Evolutionary conservation across 2,329 filamentous ascomycete genomes (phyloP), one percentile per base, ranked within the genome.

Genomic region (Cryoendolithus antarcticus): DNA sequence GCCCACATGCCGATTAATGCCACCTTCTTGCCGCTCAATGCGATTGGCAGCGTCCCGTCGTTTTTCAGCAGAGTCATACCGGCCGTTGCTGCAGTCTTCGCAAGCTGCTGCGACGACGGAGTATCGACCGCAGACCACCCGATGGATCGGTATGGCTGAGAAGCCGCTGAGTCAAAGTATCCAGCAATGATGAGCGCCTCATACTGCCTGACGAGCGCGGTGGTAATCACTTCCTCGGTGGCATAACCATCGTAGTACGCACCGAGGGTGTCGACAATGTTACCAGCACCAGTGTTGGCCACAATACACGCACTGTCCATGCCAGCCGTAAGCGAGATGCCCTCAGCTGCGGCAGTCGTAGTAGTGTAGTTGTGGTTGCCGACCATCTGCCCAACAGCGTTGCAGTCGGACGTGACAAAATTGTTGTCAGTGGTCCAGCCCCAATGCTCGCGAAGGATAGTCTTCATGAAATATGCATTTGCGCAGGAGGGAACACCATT

Each of bases 321-420:
- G 1, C 69, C 70, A 2, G 68, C 67, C 32, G 56, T 62, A 34
- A 72, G 56, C 0, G 66, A 57, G n/a, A 62, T 62, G 1, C 67
- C 67, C 1, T 62, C 63, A 5, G 65, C 66, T 36, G 58, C 47
- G 5, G 63, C 58, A 10, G 59, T 47, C 33, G 63, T 65, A 2
- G 49, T 50, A 2, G 59, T 51, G 42, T 53, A 63, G 15, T 58
- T 47, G 40, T 63, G 69, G 0, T 64, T 62, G 11, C 61, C 60
- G 41, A 63, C 73, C 40, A 80, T 67, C 48, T 77, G 70, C 11
- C 68, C 59, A 1, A 79, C 62, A 0, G 77, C 71, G 39, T 74
- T 73, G 46, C 78, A 82, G 49, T 81, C 77, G 9, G 70, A 72
- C 1, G 71, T 74, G 30, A 82, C 65, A 49, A 70, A 77, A 42